These are phyloP conservation scores for Boechera stricta DNA, from an alignment of 345 rosid species.

Conservation along the genomic window DNA sequence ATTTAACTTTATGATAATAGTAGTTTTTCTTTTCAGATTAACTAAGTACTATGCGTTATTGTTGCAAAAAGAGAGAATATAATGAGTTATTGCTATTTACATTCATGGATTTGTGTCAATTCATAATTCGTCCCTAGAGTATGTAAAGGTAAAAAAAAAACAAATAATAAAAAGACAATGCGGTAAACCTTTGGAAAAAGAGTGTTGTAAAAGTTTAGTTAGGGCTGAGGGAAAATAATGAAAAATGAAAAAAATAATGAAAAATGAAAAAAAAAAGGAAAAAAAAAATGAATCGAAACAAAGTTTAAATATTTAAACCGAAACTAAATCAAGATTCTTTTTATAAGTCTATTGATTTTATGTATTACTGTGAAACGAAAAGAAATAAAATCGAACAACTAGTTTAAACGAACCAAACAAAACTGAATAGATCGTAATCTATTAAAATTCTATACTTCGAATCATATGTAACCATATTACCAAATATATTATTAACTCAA, in stretches of 20 bases:
- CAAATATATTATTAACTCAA: too few relatives aligned
- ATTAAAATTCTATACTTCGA: too few relatives aligned
- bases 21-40: background rate
- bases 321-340: background rate
- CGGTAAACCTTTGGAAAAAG: background rate
- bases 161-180: background rate
- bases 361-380: background rate
- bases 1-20: background rate
- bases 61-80: background rate
- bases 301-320: background rate
- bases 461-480: too few relatives aligned
- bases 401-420: too few relatives aligned
- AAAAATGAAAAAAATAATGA: background rate
- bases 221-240: too few relatives aligned
- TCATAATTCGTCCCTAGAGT: conserved; percentile 1
- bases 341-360: background rate
- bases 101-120: conserved; percentile 15
- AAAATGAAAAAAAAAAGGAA: too few relatives aligned
- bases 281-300: background rate
- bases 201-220: background rate
- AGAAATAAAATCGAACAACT: too few relatives aligned
- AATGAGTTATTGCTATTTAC: conserved; percentile 16
- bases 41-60: background rate
- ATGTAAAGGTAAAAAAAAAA: background rate
- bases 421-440: too few relatives aligned